Evolutionary conservation across 2,329 filamentous ascomycete species (phyloP).

Genomic region (Arthrocladium fulminans): DNA sequence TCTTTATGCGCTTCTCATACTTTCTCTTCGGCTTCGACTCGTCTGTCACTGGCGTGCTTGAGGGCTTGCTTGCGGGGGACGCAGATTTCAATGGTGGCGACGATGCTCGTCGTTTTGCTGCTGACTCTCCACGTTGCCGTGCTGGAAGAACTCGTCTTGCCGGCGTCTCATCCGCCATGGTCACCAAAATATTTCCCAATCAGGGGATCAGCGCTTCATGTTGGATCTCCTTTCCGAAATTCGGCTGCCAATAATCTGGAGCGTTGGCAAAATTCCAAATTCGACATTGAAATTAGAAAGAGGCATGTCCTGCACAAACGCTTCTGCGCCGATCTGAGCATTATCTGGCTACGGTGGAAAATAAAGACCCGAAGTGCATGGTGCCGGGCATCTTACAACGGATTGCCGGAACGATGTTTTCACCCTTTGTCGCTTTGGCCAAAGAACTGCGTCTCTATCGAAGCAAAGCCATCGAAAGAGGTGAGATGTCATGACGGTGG

Average conservation of each 20-base stretch:
- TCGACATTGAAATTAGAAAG: neutral
- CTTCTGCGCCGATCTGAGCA: too few relatives aligned
- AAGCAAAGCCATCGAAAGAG: too few relatives aligned
- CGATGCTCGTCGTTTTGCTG: slow-evolving; percentile 32
- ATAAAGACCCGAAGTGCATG: too few relatives aligned
- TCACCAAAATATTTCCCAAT: too few relatives aligned
- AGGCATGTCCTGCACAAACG: too few relatives aligned
- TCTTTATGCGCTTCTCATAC: neutral
- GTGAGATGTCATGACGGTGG: neutral
- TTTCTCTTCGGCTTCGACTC: slow-evolving; percentile 2
- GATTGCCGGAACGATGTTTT: neutral
- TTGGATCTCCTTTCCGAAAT: too few relatives aligned
- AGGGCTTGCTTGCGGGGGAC: neutral
- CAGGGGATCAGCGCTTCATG: too few relatives aligned
- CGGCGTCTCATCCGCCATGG: slow-evolving; percentile 28
- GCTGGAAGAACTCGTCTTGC: slow-evolving; percentile 37
- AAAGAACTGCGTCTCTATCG: too few relatives aligned
- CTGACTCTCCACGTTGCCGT: slow-evolving; percentile 36
- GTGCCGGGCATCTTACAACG: too few relatives aligned
- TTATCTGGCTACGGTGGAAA: neutral
- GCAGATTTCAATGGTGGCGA: slow-evolving; percentile 24
- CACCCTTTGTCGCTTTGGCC: neutral
- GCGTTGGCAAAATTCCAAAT: too few relatives aligned
- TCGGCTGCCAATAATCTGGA: too few relatives aligned
- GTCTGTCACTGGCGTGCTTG: slow-evolving; percentile 6